Evolutionary conservation across 202 grass and related monocot species (phyloP).

Genomic region (Dendrocalamus latiflorus): DNA sequence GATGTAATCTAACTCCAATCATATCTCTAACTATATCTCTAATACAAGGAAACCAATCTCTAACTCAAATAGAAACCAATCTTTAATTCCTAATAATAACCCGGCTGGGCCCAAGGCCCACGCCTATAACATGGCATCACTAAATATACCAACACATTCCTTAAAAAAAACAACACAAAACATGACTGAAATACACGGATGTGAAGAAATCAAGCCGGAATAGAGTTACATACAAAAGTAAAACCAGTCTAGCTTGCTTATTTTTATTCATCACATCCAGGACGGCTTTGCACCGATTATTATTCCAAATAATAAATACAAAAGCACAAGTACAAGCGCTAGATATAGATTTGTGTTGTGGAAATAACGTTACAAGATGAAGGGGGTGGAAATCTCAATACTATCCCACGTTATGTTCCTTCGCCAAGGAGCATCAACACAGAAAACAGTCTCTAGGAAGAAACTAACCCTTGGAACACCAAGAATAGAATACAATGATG

Average conservation of each 20-base stretch:
- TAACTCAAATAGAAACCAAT: no score
- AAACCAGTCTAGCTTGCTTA: conserved; percentile 11
- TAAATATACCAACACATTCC: not conserved
- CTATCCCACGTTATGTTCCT: conserved; percentile 12
- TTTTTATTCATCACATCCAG: conserved; percentile 7
- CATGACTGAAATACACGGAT: not conserved
- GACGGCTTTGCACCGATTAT: conserved; percentile 19
- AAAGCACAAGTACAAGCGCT: conserved; percentile 2
- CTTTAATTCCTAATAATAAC: no score
- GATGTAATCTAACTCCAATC: no score
- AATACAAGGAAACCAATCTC: no score
- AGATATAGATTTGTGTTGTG: not conserved
- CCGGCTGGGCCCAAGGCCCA: no score
- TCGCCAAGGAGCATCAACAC: not conserved
- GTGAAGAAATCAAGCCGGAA: not conserved
- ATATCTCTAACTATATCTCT: no score
- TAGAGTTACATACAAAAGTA: not conserved
- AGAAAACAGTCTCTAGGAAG: not conserved
- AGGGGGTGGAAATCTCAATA: not conserved
- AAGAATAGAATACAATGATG: conserved; percentile 17
- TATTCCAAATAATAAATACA: conserved; percentile 44
- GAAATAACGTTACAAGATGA: conserved; percentile 23
- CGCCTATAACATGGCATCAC: no score
- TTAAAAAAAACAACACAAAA: not conserved
- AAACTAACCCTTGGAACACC: not conserved